These are phyloP conservation scores for Rhodofomes roseus DNA, from an alignment of 1,284 basidiomycete species.

Conservation along the genomic window DNA sequence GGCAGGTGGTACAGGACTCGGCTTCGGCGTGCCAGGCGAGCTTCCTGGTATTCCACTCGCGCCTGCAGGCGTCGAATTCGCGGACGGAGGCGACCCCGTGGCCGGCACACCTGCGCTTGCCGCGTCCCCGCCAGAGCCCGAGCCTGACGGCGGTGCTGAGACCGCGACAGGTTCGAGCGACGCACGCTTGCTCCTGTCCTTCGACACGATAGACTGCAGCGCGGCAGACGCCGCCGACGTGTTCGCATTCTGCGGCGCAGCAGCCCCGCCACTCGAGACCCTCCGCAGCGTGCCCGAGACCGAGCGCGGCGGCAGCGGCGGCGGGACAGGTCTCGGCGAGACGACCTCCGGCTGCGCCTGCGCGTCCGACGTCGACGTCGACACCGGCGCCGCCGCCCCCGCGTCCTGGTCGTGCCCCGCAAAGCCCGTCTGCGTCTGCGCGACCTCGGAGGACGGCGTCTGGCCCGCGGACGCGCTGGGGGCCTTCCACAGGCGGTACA, in stretches of 20 bases:
- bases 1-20: constrained; percentile 28
- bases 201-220: constrained; percentile 51
- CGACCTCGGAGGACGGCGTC: constrained; percentile 21
- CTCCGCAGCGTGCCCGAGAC: constrained; percentile 24
- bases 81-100: not conserved
- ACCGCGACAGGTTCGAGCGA: constrained; percentile 15
- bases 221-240: constrained; percentile 45
- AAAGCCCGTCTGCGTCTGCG: constrained; percentile 19
- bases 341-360: constrained; percentile 12
- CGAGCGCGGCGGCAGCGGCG: constrained; percentile 58
- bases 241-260: constrained; percentile 5
- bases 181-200: constrained; percentile 35
- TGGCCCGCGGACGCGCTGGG: constrained; percentile 28
- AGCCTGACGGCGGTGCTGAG: not conserved
- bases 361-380: constrained; percentile 17
- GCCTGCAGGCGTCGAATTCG: not conserved
- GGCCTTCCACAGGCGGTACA: constrained; percentile 69
- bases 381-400: constrained; percentile 12
- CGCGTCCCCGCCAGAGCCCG: not conserved
- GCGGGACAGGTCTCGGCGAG: constrained; percentile 36
- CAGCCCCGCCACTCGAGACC: constrained; percentile 19
- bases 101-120: not conserved
- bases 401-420: constrained; percentile 29
- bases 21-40: constrained; percentile 1
- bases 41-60: not conserved